Conservation (phyloP, 805 yeast genomes). For the Hagleromyces aurorensis region DNA sequence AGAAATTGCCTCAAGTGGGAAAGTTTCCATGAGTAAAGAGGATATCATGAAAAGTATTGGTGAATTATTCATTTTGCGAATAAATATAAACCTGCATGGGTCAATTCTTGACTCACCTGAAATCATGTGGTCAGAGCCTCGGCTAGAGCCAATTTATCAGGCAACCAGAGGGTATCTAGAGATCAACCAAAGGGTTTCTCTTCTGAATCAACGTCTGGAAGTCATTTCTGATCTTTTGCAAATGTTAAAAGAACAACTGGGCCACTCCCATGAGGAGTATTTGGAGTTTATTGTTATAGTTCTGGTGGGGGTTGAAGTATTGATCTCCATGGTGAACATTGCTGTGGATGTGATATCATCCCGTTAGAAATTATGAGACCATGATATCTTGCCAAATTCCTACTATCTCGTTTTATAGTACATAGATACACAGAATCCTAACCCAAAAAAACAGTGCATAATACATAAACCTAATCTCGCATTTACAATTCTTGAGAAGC, state of each 20-base stretch:
- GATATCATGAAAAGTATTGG: conserved; percentile 98
- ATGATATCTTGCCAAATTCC: conserved; percentile 1
- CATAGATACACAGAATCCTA: conserved; percentile 2
- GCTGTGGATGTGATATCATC: conserved; percentile 47
- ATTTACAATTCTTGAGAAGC: conserved; percentile 53
- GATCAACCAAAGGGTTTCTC: conserved; percentile 85
- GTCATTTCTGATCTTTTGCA: conserved; percentile 89
- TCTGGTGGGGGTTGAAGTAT: conserved; percentile 83
- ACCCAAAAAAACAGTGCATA: conserved; percentile 1
- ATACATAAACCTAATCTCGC: conserved; percentile 1
- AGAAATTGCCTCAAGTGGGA: conserved; percentile 90
- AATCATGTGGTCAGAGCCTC: conserved; percentile 98
- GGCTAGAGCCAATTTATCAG: conserved; percentile 92
- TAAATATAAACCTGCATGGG: conserved; percentile 76
- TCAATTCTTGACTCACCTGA: conserved; percentile 94
- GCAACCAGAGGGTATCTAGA: conserved; percentile 94
- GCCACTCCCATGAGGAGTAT: conserved; percentile 90
- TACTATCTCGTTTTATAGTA: conserved; percentile 1
- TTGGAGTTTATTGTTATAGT: conserved; percentile 86
- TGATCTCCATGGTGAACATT: conserved; percentile 80
- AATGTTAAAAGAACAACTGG: conserved; percentile 94
- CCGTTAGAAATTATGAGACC: conserved; percentile 2
- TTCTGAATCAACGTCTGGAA: conserved; percentile 85
- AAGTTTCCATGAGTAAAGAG: conserved; percentile 86
- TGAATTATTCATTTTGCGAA: conserved; percentile 81